These are phyloP conservation scores for Rhodotorula paludigena DNA, from an alignment of 768 basidiomycete genomes.

Conservation along the genomic window DNA sequence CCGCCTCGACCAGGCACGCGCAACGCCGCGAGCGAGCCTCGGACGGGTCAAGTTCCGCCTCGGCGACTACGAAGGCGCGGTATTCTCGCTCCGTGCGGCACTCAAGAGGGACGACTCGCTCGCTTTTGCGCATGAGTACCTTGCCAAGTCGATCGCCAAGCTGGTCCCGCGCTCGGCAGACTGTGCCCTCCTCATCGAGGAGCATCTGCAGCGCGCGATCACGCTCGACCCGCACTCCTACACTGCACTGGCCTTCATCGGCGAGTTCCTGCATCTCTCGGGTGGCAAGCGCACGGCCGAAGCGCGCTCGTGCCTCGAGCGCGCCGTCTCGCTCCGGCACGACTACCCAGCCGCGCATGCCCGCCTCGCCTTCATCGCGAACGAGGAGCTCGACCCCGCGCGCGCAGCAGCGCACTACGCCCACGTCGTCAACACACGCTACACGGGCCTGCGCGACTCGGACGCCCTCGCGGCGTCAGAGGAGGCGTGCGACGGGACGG, in stretches of 20 bases:
- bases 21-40: conserved; percentile 13
- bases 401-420: neutral
- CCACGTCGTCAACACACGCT: neutral
- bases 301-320: neutral
- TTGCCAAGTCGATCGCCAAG: conserved; percentile 15
- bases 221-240: conserved; percentile 1
- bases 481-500: conserved; percentile 9
- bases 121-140: conserved; percentile 25
- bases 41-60: conserved; percentile 13
- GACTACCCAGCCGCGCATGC: conserved; percentile 34
- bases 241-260: conserved; percentile 27
- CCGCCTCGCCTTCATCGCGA: conserved; percentile 26
- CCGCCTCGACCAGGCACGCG: conserved; percentile 4
- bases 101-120: conserved; percentile 16
- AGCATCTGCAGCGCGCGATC: conserved; percentile 20
- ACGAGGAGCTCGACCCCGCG: conserved; percentile 17
- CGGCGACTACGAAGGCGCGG: conserved; percentile 10
- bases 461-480: neutral
- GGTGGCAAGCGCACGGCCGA: neutral
- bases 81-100: conserved; percentile 6
- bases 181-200: neutral
- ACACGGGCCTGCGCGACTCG: conserved; percentile 9
- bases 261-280: conserved; percentile 17
- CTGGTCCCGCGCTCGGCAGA: neutral
- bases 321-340: conserved; percentile 2